Base-by-base conservation (phyloP, 2,329 filamentous ascomycete species). In the Exutisphaerella laricina region DNA sequence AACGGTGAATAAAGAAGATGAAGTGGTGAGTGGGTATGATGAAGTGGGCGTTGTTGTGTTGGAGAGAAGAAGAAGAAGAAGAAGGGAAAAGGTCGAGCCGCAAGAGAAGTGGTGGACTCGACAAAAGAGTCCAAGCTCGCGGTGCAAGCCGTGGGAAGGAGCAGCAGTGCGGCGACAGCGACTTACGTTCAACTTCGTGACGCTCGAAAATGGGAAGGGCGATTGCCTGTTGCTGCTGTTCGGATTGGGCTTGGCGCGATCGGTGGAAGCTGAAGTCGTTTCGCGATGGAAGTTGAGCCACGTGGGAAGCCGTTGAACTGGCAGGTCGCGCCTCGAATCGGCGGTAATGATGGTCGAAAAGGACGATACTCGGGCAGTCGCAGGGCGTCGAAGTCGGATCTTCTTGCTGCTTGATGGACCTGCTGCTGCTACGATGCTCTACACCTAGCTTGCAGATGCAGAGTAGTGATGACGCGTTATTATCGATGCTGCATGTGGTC, bases 1-100 rank as follows among this genome's bases (percentile, higher is more conserved):
- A 55, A 56, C 56, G 50, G 53, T 55, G 54, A 57, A 64, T 62
- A 58, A 57, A 12, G 59, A 61, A 61, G 54, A 61, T 55, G 49
- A 54, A 44, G 39, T 51, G 48, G 46, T 40, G 45, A 41, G 46
- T 46, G n/a, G n/a, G 51, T 49, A 50, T 54, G 48, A 52, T 35
- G 49, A 53, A 55, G 47, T 53, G 54, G 52, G 49, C 53, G 51
- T 39, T 54, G 56, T 54, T 48, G 50, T 54, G 52, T 55, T 50
- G 53, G 50, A 44, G 53, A 40, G 29, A 40, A 49, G 45, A 49
- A 47, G 41, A 46, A 45, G 39, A 39, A 47, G 26, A 38, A 46
- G 47, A 40, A 51, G 43, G 46, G 41, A 39, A 41, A 32, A n/a
- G n/a, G n/a, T n/a, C n/a, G n/a, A n/a, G n/a, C n/a, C n/a, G 41